Evolutionary conservation across 164 flowering plant genomes (phyloP).

Genomic region (Vitis cinerea): DNA sequence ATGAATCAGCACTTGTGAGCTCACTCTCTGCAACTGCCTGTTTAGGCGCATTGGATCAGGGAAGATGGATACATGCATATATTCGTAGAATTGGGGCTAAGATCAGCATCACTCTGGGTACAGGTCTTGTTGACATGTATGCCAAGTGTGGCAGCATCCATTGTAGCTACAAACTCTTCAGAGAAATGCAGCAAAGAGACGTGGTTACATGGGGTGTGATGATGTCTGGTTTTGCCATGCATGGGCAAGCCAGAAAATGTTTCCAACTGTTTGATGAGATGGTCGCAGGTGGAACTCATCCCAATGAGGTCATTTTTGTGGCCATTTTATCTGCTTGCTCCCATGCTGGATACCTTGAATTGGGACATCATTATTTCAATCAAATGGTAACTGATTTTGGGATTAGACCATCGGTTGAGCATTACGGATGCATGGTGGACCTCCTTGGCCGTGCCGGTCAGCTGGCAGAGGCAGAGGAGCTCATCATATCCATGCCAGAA

Average conservation of each 20-base stretch:
- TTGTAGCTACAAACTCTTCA: conserved; percentile 21
- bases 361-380: conserved; percentile 28
- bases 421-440: conserved; percentile 53
- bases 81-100: conserved; percentile 8
- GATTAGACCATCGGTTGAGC: conserved; percentile 34
- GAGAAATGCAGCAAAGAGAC: conserved; percentile 26
- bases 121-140: conserved; percentile 28
- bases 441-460: conserved; percentile 43
- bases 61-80: conserved; percentile 38
- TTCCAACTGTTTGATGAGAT: conserved; percentile 32
- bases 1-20: conserved; percentile 37
- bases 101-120: conserved; percentile 13
- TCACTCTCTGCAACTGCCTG: conserved; percentile 37
- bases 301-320: conserved; percentile 38
- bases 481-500: conserved; percentile 30
- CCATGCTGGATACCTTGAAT: conserved; percentile 36
- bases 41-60: conserved; percentile 35
- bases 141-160: conserved; percentile 31
- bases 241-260: conserved; percentile 32
- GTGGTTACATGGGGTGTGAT: conserved; percentile 42
- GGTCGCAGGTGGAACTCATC: conserved; percentile 24
- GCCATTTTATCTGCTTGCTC: conserved; percentile 42
- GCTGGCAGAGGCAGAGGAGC: conserved; percentile 32
- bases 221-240: conserved; percentile 40
- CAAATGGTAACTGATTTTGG: conserved; percentile 25